These are phyloP conservation scores for Talaromyces rugulosus DNA, from an alignment of 2,329 filamentous ascomycete species.

Conservation along the genomic window DNA sequence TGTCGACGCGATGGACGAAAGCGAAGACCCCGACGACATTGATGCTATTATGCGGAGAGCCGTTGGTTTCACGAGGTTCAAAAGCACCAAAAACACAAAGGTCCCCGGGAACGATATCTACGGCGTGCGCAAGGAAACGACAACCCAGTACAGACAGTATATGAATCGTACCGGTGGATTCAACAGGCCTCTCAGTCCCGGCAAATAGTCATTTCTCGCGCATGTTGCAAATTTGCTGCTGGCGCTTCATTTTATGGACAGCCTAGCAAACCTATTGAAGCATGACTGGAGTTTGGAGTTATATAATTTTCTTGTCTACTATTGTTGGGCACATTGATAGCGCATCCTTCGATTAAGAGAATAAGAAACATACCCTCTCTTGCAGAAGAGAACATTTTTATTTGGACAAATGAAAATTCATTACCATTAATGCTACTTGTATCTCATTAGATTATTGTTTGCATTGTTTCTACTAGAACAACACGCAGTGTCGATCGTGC, in stretches of 20 bases:
- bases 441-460: background rate
- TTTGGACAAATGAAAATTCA: background rate
- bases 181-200: constrained; percentile 47
- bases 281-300: constrained; percentile 1
- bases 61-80: constrained; percentile 88
- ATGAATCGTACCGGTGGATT: constrained; percentile 60
- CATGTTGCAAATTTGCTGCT: background rate
- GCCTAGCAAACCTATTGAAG: background rate
- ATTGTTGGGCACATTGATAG: background rate
- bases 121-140: constrained; percentile 84
- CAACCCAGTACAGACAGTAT: constrained; percentile 92
- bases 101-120: constrained; percentile 82
- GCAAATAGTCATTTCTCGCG: constrained; percentile 23
- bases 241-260: background rate
- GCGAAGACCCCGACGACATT: constrained; percentile 44
- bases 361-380: background rate
- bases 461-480: background rate
- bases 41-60: constrained; percentile 72
- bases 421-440: background rate
- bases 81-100: constrained; percentile 82
- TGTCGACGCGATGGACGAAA: constrained; percentile 9
- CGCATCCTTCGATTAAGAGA: background rate
- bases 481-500: background rate
- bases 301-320: background rate
- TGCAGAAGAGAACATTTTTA: background rate